Base-by-base conservation (phyloP, 108 stramenopile genomes). In the Cyclostephanos invisitatus region DNA sequence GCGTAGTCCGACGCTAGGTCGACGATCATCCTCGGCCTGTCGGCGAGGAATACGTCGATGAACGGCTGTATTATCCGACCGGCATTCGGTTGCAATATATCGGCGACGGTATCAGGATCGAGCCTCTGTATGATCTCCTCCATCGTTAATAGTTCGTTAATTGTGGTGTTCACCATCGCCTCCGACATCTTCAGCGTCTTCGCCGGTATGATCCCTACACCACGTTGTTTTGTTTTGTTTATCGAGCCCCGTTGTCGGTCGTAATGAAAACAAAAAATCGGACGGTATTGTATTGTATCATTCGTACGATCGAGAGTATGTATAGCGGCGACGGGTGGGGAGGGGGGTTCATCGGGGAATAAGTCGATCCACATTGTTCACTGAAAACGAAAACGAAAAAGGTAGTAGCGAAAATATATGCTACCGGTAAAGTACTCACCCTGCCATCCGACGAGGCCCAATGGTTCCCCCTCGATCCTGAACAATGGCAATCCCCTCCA, bases 121-220 rank as follows among this genome's bases (percentile, higher is more conserved):
- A 84, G 56, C 20, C 84, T 66, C 38, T 75, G 77, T 36, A 84
- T 82, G 44, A 84, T 78, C 38, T 81, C 81, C 29, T 82, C 77
- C 76, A 84, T 82, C 4, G 75, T 73, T 20, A 84, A 51, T 5
- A 84, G 63, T 44, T 84, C 76, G 40, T 76, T 78, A 7, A 83
- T 77, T 4, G 82, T 83, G 5, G 83, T 74, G 57, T 80, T 80
- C 2, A 85, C 77, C 78, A 85, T 80, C n/a, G 77, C 77, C 64
- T 83, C 75, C 14, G 77, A 77, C 85, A 85, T 85, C 59, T 83
- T 83, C 14, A 79, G 70, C 14, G 81, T 80, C 59, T 85, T 85
- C 11, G 82, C 82, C 5, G 85, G 84, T 9, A 85, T 70, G 37
- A 79, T 74, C 27, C 73, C 72, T 70, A 24, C 12, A 14, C 14